Evolutionary conservation across 2,329 filamentous ascomycete species (phyloP).

Genomic region (Sarocladium strictum): DNA sequence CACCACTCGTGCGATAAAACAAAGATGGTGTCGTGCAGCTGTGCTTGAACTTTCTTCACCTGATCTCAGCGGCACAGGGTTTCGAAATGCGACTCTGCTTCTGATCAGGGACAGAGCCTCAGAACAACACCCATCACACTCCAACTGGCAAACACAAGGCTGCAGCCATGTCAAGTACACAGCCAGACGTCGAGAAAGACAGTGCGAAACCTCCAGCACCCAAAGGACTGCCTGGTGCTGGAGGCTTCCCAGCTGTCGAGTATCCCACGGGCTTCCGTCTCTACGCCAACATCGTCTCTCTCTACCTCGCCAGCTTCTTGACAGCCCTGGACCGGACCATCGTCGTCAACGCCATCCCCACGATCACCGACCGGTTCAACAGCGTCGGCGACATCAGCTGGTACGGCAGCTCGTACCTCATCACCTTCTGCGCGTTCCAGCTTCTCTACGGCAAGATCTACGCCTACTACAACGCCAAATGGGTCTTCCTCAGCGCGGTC

Average conservation of each 20-base stretch:
- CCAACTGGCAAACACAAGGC: no score
- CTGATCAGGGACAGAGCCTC: not conserved
- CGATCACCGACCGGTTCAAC: conserved; percentile 51
- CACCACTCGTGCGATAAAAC: no score
- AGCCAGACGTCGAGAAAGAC: conserved; percentile 2
- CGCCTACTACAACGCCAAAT: conserved; percentile 46
- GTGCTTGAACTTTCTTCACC: no score
- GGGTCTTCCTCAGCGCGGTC: conserved; percentile 40
- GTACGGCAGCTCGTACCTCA: conserved; percentile 53
- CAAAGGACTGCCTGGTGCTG: conserved; percentile 4
- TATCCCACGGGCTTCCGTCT: conserved; percentile 9
- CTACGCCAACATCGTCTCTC: conserved; percentile 9
- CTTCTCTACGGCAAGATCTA: conserved; percentile 49
- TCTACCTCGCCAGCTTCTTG: conserved; percentile 9
- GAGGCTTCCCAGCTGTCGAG: conserved; percentile 9
- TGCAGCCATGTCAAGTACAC: not conserved
- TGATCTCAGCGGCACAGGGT: no score
- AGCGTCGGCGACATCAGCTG: conserved; percentile 56
- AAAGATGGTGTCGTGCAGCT: no score
- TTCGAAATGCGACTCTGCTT: no score
- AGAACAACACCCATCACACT: not conserved
- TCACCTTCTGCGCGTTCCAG: conserved; percentile 22
- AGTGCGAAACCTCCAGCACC: not conserved
- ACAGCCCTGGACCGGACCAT: conserved; percentile 41
- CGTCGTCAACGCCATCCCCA: conserved; percentile 47